phyloP scores from a whole-genome alignment of 2,329 filamentous ascomycete genomes.

The Ceratocystis albifundus region DNA sequence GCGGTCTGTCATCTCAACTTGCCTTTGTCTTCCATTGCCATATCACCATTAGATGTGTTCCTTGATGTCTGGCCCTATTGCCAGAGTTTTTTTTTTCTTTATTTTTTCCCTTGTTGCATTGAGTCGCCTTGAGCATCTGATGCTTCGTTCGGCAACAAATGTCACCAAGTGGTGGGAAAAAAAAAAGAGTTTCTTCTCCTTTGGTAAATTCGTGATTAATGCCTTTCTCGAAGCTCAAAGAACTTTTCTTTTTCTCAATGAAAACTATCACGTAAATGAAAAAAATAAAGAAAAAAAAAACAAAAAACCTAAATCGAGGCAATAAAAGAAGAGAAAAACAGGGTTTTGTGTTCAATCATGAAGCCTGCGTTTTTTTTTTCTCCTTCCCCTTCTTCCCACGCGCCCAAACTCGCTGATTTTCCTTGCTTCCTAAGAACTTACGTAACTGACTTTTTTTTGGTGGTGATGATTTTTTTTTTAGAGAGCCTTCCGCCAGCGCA shows the following conservation, averaged over 20 bases:
- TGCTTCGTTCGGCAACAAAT: background rate
- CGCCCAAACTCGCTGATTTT: constrained; percentile 12
- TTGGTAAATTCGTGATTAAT: background rate
- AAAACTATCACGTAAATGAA: background rate
- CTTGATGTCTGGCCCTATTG: background rate
- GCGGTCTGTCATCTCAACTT: background rate
- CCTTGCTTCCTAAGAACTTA: constrained; percentile 22
- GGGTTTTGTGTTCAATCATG: background rate
- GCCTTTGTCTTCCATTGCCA: background rate
- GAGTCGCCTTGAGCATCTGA: background rate
- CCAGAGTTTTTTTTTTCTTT: background rate
- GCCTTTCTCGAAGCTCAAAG: background rate
- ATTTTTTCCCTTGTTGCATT: too few species aligned
- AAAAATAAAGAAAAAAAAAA: background rate
- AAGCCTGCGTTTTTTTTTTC: constrained; percentile 26
- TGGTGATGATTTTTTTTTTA: constrained; percentile 32
- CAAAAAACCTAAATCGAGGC: background rate
- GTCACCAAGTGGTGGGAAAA: background rate
- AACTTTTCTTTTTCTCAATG: background rate
- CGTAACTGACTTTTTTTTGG: constrained; percentile 28
- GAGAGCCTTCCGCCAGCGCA: constrained; percentile 93
- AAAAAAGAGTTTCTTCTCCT: background rate
- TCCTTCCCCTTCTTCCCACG: constrained; percentile 25
- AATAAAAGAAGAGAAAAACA: constrained; percentile 2
- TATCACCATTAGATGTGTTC: background rate